Base-by-base conservation (phyloP, 2,329 filamentous ascomycete genomes). In the Apiospora rasikravindrae region DNA sequence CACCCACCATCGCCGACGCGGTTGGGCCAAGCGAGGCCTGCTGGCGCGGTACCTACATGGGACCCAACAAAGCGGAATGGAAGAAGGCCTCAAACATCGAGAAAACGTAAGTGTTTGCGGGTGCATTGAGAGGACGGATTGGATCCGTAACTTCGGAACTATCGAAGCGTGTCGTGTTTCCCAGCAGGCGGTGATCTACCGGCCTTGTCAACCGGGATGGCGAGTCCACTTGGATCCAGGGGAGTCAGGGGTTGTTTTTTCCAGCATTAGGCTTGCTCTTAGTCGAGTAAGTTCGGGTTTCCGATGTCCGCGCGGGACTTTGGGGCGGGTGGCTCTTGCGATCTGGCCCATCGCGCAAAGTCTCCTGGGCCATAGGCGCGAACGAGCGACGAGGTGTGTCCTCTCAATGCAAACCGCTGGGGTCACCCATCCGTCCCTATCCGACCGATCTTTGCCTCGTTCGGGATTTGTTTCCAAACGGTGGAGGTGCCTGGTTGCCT, bases 261-360 rank as follows among this genome's bases (percentile, higher is more conserved):
- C 57, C n/a, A 40, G 57, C 57, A 64, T 64, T 40, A 64, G 33
- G 57, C 33, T 61, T 61, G 29, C 53, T 61, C 29, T 64, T 40
- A 64, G 57, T 37, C 57, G 33, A n/a, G 29, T 37, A 40, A 19
- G 57, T 40, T 64, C 57, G 57, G 57, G 57, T 8, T 64, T 64
- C 57, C 57, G 57, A 64, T 64, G 19, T 64, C n/a, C 33, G 57
- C 33, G 57, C 57, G 57, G 51, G 2, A 64, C 57, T 64, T 64
- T 37, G 19, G 33, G 57, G 40, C 33, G 57, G 57, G 57, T 64
- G 57, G 57, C 57, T 40, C 33, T n/a, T 40, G 57, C 29, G 57
- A 64, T n/a, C 29, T 64, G 16, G 22, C 33, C 57, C 33, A n/a
- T 64, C 57, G 57, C 33, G 57, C 33, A 64, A 40, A 64, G 57